Percentiles rank a stretch among this genome's conserved stretches.
phyloP scores from a whole-genome alignment of 1,139 yeast species.

The Torulaspora pretoriensis region DNA sequence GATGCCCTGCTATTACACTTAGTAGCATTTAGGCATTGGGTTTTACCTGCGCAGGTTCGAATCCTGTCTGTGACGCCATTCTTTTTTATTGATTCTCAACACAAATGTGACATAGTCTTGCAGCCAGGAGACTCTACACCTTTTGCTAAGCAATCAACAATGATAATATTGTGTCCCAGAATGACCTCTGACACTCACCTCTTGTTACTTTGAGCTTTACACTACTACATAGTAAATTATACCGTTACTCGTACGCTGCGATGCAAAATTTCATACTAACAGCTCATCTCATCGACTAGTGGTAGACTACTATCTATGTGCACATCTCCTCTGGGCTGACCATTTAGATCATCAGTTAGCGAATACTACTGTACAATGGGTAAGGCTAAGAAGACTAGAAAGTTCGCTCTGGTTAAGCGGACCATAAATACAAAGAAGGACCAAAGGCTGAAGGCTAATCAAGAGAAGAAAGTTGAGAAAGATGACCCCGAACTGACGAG shows the following conservation, averaged over 20 bases:
- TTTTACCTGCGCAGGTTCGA: constrained; percentile 62
- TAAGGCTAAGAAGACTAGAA: constrained; percentile 92
- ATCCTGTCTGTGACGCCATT: constrained; percentile 55
- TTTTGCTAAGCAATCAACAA: background rate
- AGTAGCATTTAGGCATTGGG: constrained; percentile 46
- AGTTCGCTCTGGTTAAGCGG: constrained; percentile 89
- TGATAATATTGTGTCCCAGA: background rate
- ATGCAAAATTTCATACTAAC: constrained; percentile 12
- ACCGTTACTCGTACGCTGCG: constrained; percentile 3
- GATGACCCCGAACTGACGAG: constrained; percentile 79
- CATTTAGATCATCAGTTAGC: too few relatives aligned
- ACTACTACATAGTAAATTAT: too few relatives aligned
- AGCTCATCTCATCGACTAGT: constrained; percentile 9
- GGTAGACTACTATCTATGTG: background rate
- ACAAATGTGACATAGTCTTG: background rate
- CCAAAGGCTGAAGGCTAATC: constrained; percentile 48
- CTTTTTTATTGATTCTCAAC: constrained; percentile 6
- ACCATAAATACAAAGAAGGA: constrained; percentile 66
- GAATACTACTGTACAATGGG: constrained; percentile 54
- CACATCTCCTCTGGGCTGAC: too few relatives aligned
- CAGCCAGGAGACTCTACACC: too few relatives aligned
- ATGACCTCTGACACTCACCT: too few relatives aligned
- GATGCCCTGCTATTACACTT: constrained; percentile 64
- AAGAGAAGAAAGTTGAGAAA: constrained; percentile 32
- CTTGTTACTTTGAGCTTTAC: too few relatives aligned